Base-by-base conservation (phyloP, 2,329 filamentous ascomycete genomes). In the Phialemonium atrogriseum region DNA sequence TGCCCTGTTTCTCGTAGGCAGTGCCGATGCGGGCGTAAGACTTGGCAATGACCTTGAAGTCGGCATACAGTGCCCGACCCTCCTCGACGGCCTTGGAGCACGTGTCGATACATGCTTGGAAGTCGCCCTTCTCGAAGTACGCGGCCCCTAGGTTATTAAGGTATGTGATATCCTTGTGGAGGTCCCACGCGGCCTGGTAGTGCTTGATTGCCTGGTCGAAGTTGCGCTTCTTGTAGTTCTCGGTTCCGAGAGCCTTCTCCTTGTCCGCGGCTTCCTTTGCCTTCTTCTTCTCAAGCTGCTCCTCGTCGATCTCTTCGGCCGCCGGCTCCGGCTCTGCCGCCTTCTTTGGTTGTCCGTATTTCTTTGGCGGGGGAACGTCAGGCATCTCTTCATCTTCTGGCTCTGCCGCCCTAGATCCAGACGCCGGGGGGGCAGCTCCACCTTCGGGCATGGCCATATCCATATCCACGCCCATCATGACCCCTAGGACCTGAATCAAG, bases 41-140 rank as follows among this genome's bases (percentile, higher is more conserved):
- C 77, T 95, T 96, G 54, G 93, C 88, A 44, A 98, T 89, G 52
- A 88, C 73, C 76, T 98, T 98, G 71, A 96, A 98, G 64, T 98
- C 91, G 41, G 91, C 88, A 35, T 87, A 82, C 46, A 93, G 78
- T 48, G 82, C 73, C 37, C 91, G 85, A 34, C 91, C 91, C 58
- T 96, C 83, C 46, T 93, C 82, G 33, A 94, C 74, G 9, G 93
- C 91, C 63, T 86, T 77, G 48, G 84, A 78, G 64, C 91, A 98
- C 11, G 80, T 66, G 48, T 93, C 84, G 42, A 98, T 87, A 44
- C 82, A 80, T 36, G 80, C 83, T 50, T 93, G 74, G 57, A 84
- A 94, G 55, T 96, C 91, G 35, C 87, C 88, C 70, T 96, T 95
- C 60, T 98, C 91, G 48, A 88, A 96, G 51, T 93, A 77, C 38